Evolutionary conservation across 371 early-diverging fungal species (phyloP).

Genomic region (Lichtheimia ornata): DNA sequence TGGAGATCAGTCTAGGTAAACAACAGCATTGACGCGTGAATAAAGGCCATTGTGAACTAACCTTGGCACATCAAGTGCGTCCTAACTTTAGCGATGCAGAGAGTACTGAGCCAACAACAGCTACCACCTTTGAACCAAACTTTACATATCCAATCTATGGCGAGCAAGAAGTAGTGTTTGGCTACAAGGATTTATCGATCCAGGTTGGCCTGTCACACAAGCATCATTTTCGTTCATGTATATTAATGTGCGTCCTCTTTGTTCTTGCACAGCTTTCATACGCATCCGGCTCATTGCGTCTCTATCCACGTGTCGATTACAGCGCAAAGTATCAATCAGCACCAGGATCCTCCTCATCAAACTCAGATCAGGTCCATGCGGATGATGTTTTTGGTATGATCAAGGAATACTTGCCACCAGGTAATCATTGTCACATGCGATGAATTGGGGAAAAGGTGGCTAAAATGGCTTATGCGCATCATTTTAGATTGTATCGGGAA

Average conservation of each 20-base stretch:
- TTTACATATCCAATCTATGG: slow-evolving; percentile 93
- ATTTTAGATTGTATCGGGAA: slow-evolving; percentile 54
- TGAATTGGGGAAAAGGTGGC: not conserved
- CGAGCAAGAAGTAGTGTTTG: slow-evolving; percentile 84
- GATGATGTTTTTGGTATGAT: slow-evolving; percentile 51
- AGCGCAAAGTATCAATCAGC: slow-evolving; percentile 36
- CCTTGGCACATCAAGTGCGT: slow-evolving; percentile 8
- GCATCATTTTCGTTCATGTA: not conserved
- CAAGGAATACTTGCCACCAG: slow-evolving; percentile 46
- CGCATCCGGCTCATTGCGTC: slow-evolving; percentile 76
- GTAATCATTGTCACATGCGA: slow-evolving; percentile 21
- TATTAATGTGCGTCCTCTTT: not conserved
- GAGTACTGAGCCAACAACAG: slow-evolving; percentile 10
- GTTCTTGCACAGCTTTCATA: slow-evolving; percentile 60
- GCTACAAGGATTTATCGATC: slow-evolving; percentile 80
- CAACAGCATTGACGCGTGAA: not conserved
- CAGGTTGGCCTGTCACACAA: slow-evolving; percentile 29
- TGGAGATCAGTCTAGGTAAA: slow-evolving; percentile 18
- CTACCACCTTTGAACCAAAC: slow-evolving; percentile 60
- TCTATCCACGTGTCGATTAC: slow-evolving; percentile 68
- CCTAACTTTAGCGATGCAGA: slow-evolving; percentile 9
- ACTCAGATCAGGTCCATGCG: slow-evolving; percentile 13
- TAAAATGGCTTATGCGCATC: not conserved
- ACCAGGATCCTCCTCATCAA: slow-evolving; percentile 11
- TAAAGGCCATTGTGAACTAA: not conserved